Evolutionary conservation across 2,329 filamentous ascomycete genomes (phyloP), one percentile per base, ranked within the genome.

Genomic region (Fusarium circinatum): DNA sequence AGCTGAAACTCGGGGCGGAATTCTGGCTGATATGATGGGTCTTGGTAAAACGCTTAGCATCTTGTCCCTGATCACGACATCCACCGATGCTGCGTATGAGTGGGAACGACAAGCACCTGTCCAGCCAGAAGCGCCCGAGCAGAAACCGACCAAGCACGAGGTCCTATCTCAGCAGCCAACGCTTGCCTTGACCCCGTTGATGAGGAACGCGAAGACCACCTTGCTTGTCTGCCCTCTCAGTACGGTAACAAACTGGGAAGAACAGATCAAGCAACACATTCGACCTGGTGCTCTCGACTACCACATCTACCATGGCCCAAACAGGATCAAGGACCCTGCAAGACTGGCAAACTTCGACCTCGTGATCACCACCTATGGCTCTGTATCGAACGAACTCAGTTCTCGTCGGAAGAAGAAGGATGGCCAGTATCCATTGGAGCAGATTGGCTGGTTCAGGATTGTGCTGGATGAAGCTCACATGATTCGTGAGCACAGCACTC

Each of bases 391-490:
- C 68, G 96, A 98, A 79, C 88, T 94, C 22, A 89, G 88, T 49
- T 86, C 89, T 30, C 89, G 92, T 34, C 88, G 86, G 63, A 90
- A 90, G 65, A 84, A 86, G 38, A 93, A 91, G 77, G 84, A 85
- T 20, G 90, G 89, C 4, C 73, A 83, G 12, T 90, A 87, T 73
- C 93, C 95, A 0, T 84, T 98, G 42, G 90, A 92, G 61, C 91
- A 93, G 75, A 90, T 97, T 68, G 94, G 94, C 69, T 97, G 95
- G 93, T 98, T 98, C 80, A 92, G 96, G 26, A 93, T 98, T 61
- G 94, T 98, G 3, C 88, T 98, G 3, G 96, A 98, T 73, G 96
- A 99, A 83, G 96, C 95, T 2, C 96, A 99, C 80, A 93, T 93
- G 82, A 98, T 99, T 74, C 93, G 96, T 32, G 96, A 97, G 76